Conservation (phyloP, 129 eudicot genomes). For the Cynara cardunculus region DNA sequence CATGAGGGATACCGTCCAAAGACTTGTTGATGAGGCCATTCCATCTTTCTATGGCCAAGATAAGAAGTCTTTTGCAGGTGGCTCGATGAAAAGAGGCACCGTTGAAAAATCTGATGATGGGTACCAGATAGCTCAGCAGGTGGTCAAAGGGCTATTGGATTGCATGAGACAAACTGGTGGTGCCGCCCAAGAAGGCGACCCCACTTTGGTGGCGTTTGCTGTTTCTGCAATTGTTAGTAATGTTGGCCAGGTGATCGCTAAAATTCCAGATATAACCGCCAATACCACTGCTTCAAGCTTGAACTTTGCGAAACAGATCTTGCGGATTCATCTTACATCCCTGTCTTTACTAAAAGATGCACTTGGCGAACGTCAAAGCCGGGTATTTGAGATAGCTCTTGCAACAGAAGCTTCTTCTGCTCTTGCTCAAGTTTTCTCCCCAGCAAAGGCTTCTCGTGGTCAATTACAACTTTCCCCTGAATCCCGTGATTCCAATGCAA, state of each 20-base stretch:
- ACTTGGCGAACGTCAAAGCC: conserved; percentile 95
- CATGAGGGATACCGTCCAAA: conserved; percentile 84
- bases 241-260: conserved; percentile 73
- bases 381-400: conserved; percentile 97
- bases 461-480: conserved; percentile 76
- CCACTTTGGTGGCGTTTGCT: conserved; percentile 85
- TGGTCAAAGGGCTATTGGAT: conserved; percentile 71
- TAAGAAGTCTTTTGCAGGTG: conserved; percentile 54
- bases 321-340: conserved; percentile 68
- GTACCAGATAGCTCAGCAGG: conserved; percentile 62
- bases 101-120: conserved; percentile 76
- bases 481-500: conserved; percentile 45
- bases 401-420: conserved; percentile 93
- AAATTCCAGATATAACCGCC: conserved; percentile 64
- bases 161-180: conserved; percentile 99
- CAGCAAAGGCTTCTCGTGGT: conserved; percentile 74
- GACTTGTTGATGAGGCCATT: conserved; percentile 63
- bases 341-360: conserved; percentile 79
- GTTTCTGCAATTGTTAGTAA: conserved; percentile 79
- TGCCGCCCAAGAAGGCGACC: conserved; percentile 99
- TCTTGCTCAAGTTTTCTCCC: conserved; percentile 59
- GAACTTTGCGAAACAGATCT: conserved; percentile 50
- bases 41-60: conserved; percentile 62
- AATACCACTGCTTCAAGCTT: conserved; percentile 28
- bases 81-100: conserved; percentile 39